Evolutionary conservation across 2,329 filamentous ascomycete species (phyloP), one percentile per base, ranked within the genome.

Genomic region (Fusarium sp.): DNA sequence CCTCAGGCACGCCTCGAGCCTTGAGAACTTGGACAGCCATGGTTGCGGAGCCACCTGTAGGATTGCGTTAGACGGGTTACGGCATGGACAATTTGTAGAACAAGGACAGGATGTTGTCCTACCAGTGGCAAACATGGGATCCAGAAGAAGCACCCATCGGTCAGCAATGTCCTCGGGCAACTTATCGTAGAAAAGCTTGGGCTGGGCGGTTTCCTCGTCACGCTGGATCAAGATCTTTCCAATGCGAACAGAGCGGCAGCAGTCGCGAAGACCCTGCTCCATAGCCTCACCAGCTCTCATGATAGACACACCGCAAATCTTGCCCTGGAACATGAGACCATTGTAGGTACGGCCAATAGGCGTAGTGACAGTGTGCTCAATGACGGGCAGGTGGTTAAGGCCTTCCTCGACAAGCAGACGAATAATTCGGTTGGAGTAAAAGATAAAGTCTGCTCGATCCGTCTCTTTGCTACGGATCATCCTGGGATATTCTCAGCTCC

Each of bases 61-160:
- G 49, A 42, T 34, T 37, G 42, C 28, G 64, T 66, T 59, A 70
- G 51, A 60, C 44, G 53, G 13, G n/a, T 25, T 50, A 28, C 30
- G n/a, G n/a, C 34, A 53, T 16, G 51, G 34, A 42, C 28, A 14
- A 34, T 37, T 18, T 23, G 50, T 68, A 41, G 37, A 67, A 46
- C 54, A 16, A 21, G 23, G 23, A 23, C 42, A 31, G 21, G 21
- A 34, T 37, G 25, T 37, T 23, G 21, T 28, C 49, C 76, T 81
- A 94, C 93, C 94, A 73, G 96, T 99, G 61, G 96, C 96, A 82
- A 99, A 94, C 96, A 99, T 99, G n/a, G 96, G 96, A 78, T 99
- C 96, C 46, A 99, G 83, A 45, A 99, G 84, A 64, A 99, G 84
- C 37, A 98, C 95, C 94, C 96, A 99, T 79, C 96, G 86, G 57